Evolutionary conservation across 2,329 filamentous ascomycete species (phyloP).

Genomic region (Hymenoscyphus repandus): DNA sequence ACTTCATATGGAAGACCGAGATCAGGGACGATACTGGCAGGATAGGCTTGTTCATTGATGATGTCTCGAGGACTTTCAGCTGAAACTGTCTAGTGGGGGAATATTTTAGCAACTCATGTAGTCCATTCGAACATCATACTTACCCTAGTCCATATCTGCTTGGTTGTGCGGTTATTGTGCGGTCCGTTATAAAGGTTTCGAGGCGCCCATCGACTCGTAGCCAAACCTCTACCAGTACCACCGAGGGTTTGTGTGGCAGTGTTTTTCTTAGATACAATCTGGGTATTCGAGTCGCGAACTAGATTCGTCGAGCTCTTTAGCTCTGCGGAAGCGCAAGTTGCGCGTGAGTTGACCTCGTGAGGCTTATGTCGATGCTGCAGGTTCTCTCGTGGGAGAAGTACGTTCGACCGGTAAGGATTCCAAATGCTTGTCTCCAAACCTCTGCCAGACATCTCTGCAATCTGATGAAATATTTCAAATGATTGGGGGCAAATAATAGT

Average conservation of each 20-base stretch:
- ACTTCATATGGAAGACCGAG: slow-evolving; percentile 32
- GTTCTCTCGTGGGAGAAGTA: no score
- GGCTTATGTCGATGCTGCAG: no score
- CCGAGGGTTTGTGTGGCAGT: background rate
- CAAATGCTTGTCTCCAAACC: no score
- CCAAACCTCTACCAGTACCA: slow-evolving; percentile 10
- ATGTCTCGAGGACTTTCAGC: background rate
- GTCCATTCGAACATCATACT: background rate
- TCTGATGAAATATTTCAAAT: no score
- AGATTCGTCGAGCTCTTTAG: no score
- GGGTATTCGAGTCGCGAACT: no score
- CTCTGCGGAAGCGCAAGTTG: no score
- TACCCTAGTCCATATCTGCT: slow-evolving; percentile 24
- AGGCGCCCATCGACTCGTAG: slow-evolving; percentile 27
- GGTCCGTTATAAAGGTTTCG: slow-evolving; percentile 11
- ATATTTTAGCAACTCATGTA: background rate
- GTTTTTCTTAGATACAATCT: no score
- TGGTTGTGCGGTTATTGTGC: background rate
- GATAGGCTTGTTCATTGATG: background rate
- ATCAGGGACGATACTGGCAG: slow-evolving; percentile 12
- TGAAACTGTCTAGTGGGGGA: background rate
- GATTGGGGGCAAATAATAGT: no score
- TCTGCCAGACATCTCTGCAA: no score
- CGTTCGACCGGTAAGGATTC: no score
- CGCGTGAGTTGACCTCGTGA: no score